Percentiles rank a stretch among this genome's conserved stretches.
Conservation (phyloP, 768 basidiomycete species). For the Fistulinella prunicolor region DNA sequence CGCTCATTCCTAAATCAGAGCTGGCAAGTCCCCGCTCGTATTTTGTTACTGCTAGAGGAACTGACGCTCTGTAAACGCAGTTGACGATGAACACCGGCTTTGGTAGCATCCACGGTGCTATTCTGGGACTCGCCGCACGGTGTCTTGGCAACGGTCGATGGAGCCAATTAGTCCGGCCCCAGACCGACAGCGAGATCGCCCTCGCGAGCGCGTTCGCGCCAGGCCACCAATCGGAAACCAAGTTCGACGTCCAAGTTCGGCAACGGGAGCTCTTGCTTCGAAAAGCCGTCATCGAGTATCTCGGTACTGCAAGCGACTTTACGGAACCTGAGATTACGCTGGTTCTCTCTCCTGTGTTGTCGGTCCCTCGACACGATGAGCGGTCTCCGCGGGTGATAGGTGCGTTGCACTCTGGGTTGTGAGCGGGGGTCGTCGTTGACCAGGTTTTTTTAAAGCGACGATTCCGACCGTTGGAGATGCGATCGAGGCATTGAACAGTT, state of each 20-base stretch:
- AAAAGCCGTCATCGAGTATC: constrained; percentile 61
- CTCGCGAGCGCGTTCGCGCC: constrained; percentile 53
- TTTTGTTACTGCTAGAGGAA: neutral
- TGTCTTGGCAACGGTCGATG: constrained; percentile 61
- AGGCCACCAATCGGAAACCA: constrained; percentile 51
- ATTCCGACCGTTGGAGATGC: constrained; percentile 76
- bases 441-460: constrained; percentile 45
- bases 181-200: constrained; percentile 62
- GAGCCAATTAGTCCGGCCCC: constrained; percentile 55
- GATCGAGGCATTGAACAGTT: constrained; percentile 60
- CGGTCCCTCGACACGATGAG: constrained; percentile 56
- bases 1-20: constrained; percentile 72
- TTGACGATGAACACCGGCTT: constrained; percentile 71
- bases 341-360: constrained; percentile 65
- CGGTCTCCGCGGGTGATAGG: constrained; percentile 55
- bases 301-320: constrained; percentile 70
- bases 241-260: constrained; percentile 57
- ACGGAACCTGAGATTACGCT: constrained; percentile 76
- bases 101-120: constrained; percentile 79
- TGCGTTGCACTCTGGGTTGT: constrained; percentile 26
- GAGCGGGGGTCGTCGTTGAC: neutral
- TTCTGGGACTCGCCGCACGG: constrained; percentile 71
- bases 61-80: constrained; percentile 30
- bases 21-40: constrained; percentile 49
- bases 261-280: constrained; percentile 56